Evolutionary conservation across 1,284 basidiomycete species (phyloP).

Genomic region (Pseudozyma sp.): DNA sequence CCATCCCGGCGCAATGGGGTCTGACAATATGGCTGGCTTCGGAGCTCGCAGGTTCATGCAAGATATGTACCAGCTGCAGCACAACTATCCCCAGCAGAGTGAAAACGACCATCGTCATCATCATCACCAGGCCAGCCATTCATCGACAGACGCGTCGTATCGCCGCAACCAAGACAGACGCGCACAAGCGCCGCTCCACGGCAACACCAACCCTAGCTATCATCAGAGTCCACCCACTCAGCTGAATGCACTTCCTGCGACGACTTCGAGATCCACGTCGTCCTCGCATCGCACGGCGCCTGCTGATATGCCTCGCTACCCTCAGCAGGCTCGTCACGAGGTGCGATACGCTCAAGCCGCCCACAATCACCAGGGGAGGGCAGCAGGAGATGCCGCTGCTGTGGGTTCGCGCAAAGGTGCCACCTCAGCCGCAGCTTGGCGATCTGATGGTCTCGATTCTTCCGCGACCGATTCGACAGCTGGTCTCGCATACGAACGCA

Average conservation of each 20-base stretch:
- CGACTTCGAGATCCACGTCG: too few species aligned
- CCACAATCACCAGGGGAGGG: neutral
- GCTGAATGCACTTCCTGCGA: neutral
- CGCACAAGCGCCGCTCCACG: neutral
- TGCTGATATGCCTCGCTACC: neutral
- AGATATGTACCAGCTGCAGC: slow-evolving; percentile 31
- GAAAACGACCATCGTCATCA: neutral
- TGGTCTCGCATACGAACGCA: slow-evolving; percentile 18
- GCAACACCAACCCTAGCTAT: neutral
- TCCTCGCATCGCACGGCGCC: too few species aligned
- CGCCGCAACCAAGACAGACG: slow-evolving; percentile 4
- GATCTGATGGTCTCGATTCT: slow-evolving; percentile 23
- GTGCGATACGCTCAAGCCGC: neutral
- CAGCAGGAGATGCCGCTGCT: neutral
- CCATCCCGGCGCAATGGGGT: neutral
- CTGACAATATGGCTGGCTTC: slow-evolving; percentile 49
- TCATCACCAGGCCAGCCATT: neutral
- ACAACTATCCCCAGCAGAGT: slow-evolving; percentile 1
- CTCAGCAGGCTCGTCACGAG: neutral
- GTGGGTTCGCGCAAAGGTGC: neutral
- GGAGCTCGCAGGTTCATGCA: slow-evolving; percentile 43
- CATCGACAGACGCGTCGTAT: slow-evolving; percentile 4
- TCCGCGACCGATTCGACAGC: slow-evolving; percentile 26
- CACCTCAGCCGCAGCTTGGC: neutral
- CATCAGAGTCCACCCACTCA: slow-evolving; percentile 2